Percentiles rank a stretch among this genome's conserved stretches.
Conservation (phyloP, 768 basidiomycete species). For the Hydnomerulius pinastri region DNA sequence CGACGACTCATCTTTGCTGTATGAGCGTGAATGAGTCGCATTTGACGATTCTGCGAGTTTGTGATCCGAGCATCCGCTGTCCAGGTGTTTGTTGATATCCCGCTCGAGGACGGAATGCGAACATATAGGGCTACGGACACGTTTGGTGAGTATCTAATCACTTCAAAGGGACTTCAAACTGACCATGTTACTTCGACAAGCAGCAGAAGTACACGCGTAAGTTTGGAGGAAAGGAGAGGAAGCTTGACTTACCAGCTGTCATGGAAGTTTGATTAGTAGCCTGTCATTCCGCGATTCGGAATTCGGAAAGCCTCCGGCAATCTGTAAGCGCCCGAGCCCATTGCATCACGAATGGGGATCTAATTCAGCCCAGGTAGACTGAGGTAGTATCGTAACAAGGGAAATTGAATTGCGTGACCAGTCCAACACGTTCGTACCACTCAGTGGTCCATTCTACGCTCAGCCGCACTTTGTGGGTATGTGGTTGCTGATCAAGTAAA, state of each 20-base stretch:
- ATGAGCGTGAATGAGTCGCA: background rate
- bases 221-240: background rate
- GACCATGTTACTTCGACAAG: slow-evolving; percentile 23
- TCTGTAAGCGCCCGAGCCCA: no score
- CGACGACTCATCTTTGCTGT: slow-evolving; percentile 14
- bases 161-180: slow-evolving; percentile 7
- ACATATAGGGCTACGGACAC: slow-evolving; percentile 49
- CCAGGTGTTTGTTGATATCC: slow-evolving; percentile 54
- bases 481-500: no score
- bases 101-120: slow-evolving; percentile 39
- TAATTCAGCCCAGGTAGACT: no score
- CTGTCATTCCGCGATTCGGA: background rate
- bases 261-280: slow-evolving; percentile 8
- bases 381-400: no score
- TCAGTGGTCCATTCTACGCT: no score
- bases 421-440: no score
- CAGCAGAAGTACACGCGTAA: slow-evolving; percentile 1
- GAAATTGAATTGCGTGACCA: no score
- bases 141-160: background rate
- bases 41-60: slow-evolving; percentile 10
- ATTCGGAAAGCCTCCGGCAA: no score
- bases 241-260: slow-evolving; percentile 15
- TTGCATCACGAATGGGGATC: no score
- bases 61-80: slow-evolving; percentile 42
- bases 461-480: no score